Base-by-base conservation (phyloP, 2,329 filamentous ascomycete species). In the Exophiala bonariae region DNA sequence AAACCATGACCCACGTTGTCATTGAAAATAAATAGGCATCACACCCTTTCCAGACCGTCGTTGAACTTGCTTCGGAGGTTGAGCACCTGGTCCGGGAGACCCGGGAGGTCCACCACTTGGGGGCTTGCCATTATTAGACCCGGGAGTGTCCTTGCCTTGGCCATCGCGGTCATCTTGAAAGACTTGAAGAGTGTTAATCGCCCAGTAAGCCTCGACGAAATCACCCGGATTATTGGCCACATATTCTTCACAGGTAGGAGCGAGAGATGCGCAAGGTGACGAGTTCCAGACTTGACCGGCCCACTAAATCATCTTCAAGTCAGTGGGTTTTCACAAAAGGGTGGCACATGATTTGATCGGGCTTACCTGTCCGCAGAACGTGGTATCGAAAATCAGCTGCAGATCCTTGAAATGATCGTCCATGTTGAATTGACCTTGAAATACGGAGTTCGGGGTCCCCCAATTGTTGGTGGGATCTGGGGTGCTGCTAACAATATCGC, bases 191-290 rank as follows among this genome's bases (percentile, higher is more conserved):
- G 75, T 81, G 62, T 85, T 85, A 69, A 95, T 78, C 50, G 81
- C 70, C 86, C 88, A 95, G 70, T 83, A 92, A 2, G 86, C 80
- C 23, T 90, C 76, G 30, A 68, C 64, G 64, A 91, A 93, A 19
- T 75, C 84, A 10, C 66, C 61, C 0, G 87, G 85, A 64, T 89
- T 86, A 50, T 75, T 70, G 40, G 73, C 73, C 17, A 93, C 89
- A 64, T 81, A 93, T 10, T 82, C 80, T 26, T 83, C 67, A 70
- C 91, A 96, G 0, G 81, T 83, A 19, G 68, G 52, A 0, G 81
- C 85, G 57, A 80, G 74, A 31, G 76, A 67, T 1, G 73, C 68
- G 65, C 85, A 89, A 34, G 77, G 34, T 13, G 47, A 47, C 3
- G 44, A 50, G 35, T 49, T 50, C 51, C 54, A 57, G 3, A 52